phyloP scores from a whole-genome alignment of 1,139 yeast genomes.

The Protomyces gravidus region DNA sequence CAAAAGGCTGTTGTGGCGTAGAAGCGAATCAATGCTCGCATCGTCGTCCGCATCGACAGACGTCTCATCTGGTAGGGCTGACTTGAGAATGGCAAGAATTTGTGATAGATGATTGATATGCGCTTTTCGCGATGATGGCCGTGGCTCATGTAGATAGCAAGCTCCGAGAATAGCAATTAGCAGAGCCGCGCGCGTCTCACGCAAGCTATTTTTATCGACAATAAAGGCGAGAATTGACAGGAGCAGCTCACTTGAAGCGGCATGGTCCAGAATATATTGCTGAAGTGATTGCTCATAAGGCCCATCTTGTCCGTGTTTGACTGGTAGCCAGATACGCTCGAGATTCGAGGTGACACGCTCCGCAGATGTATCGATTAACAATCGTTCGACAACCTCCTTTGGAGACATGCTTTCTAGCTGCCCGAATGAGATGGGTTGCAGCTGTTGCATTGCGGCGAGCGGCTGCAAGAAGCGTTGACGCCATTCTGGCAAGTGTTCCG shows the following conservation, averaged over 20 bases:
- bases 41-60: background rate
- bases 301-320: background rate
- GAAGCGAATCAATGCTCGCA: background rate
- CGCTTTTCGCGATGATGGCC: background rate
- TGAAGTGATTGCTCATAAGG: background rate
- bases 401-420: constrained; percentile 2
- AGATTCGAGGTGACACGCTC: constrained; percentile 3
- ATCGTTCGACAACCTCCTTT: background rate
- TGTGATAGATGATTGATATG: background rate
- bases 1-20: background rate
- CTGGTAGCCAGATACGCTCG: constrained; percentile 5
- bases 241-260: background rate
- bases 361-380: background rate
- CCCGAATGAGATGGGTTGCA: background rate
- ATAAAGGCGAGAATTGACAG: background rate
- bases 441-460: background rate
- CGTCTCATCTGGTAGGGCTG: background rate
- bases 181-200: background rate
- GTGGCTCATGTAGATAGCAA: background rate
- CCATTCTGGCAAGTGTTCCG: constrained; percentile 6
- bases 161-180: background rate
- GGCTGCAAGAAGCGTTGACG: constrained; percentile 5
- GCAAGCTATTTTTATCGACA: background rate
- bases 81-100: background rate
- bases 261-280: background rate